Conservation (phyloP, 1,139 yeast genomes). For the Zhuliangozyma parablackwelliae region DNA sequence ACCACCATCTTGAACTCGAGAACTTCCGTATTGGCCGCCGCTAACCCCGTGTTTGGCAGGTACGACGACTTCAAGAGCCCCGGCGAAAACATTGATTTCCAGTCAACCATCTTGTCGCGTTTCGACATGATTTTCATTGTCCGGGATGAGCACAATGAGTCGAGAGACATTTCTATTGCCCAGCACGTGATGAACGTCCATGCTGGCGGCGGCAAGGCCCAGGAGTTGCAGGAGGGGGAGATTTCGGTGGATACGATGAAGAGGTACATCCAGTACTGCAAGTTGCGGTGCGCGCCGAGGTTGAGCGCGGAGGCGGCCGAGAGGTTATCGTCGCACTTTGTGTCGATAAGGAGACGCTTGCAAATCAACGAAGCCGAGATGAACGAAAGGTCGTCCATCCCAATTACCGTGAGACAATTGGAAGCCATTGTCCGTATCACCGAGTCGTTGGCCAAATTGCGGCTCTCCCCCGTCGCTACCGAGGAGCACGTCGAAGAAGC, state of each 20-base stretch:
- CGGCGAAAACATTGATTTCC: constrained; percentile 97
- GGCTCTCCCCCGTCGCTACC: constrained; percentile 76
- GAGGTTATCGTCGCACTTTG: constrained; percentile 89
- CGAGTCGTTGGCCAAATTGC: constrained; percentile 87
- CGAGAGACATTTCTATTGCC: constrained; percentile 85
- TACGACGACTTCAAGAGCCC: constrained; percentile 95
- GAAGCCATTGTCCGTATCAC: constrained; percentile 97
- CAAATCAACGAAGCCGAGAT: constrained; percentile 77
- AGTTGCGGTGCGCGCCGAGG: constrained; percentile 88
- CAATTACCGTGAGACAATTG: constrained; percentile 94
- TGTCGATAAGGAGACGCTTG: constrained; percentile 79
- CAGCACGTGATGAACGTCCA: constrained; percentile 94
- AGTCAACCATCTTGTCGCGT: constrained; percentile 92
- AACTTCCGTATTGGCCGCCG: constrained; percentile 95
- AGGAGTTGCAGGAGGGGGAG: constrained; percentile 68
- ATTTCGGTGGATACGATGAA: constrained; percentile 89
- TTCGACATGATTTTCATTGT: constrained; percentile 98
- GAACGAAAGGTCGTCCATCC: constrained; percentile 90
- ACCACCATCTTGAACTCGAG: constrained; percentile 93
- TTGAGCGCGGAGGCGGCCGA: constrained; percentile 87
- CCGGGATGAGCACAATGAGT: constrained; percentile 88
- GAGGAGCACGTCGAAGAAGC: constrained; percentile 95
- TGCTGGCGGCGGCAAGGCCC: constrained; percentile 59
- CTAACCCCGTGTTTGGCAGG: constrained; percentile 94
- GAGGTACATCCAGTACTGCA: constrained; percentile 86